Conservation (phyloP, 2,329 filamentous ascomycete species). For the Metarhizium anisopliae region DNA sequence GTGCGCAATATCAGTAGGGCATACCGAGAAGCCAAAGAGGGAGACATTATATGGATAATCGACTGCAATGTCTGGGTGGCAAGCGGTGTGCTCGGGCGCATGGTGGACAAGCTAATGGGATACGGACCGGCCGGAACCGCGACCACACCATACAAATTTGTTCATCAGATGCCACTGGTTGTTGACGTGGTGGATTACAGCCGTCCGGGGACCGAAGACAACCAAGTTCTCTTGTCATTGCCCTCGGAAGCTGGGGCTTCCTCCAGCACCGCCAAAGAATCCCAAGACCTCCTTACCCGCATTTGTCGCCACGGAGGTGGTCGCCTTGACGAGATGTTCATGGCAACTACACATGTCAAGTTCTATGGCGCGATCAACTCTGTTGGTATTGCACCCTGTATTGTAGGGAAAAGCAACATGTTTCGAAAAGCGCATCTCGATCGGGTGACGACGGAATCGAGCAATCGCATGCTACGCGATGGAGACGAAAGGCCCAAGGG, state of each 20-base stretch:
- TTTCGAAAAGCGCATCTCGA: conserved; percentile 89
- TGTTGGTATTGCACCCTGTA: conserved; percentile 81
- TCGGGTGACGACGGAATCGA: conserved; percentile 48
- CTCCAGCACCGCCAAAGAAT: neutral
- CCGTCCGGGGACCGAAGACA: conserved; percentile 10
- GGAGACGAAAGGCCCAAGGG: conserved; percentile 46
- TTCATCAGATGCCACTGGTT: conserved; percentile 85
- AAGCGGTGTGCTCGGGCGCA: conserved; percentile 67
- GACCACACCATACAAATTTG: conserved; percentile 70
- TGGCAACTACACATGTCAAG: conserved; percentile 88
- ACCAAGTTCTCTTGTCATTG: conserved; percentile 23
- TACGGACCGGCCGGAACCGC: conserved; percentile 37
- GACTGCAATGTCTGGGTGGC: conserved; percentile 96
- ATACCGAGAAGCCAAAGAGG: conserved; percentile 70
- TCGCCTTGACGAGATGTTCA: conserved; percentile 86
- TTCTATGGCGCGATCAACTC: conserved; percentile 98
- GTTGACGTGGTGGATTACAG: conserved; percentile 54
- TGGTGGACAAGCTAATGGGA: conserved; percentile 82
- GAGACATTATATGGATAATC: conserved; percentile 86
- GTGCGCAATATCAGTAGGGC: conserved; percentile 92
- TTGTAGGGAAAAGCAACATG: conserved; percentile 97
- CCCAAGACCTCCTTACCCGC: conserved; percentile 16
- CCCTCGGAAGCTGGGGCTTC: conserved; percentile 19
- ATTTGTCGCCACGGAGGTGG: conserved; percentile 54
- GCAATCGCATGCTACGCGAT: conserved; percentile 32